A percentile compares a stretch with the other conserved stretches of the same genome.
Evolutionary conservation across 1,139 yeast species (phyloP).

Genomic region (Suhomyces kunorum): DNA sequence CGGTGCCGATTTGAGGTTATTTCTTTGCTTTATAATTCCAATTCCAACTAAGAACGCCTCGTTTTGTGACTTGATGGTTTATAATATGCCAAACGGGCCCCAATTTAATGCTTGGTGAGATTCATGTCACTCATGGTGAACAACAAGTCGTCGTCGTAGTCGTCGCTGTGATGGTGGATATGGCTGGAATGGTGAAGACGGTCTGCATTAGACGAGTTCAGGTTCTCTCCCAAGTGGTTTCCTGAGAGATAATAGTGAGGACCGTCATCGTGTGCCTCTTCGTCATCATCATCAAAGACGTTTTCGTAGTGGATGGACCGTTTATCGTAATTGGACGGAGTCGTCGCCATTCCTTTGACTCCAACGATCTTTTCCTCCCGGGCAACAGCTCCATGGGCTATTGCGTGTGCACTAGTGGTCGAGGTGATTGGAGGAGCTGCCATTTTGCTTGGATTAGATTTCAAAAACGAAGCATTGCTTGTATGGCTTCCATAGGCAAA

Average conservation of each 20-base stretch:
- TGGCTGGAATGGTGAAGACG: conserved; percentile 4
- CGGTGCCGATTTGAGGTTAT: too few relatives aligned
- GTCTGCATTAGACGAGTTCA: conserved; percentile 8
- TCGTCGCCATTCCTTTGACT: conserved; percentile 39
- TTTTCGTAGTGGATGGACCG: conserved; percentile 41
- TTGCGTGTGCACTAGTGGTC: conserved; percentile 26
- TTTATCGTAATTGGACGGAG: conserved; percentile 36
- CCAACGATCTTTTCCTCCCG: conserved; percentile 9
- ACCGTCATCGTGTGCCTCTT: conserved; percentile 26
- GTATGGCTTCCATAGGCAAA: conserved; percentile 15
- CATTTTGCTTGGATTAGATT: conserved; percentile 17
- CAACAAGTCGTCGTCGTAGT: conserved; percentile 77
- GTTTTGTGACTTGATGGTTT: too few relatives aligned
- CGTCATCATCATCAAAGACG: conserved; percentile 57
- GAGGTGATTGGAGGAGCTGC: conserved; percentile 26
- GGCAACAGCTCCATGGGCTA: conserved; percentile 14
- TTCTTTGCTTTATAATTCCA: too few relatives aligned
- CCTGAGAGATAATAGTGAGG: conserved; percentile 6
- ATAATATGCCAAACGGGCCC: too few relatives aligned
- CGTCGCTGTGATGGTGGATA: conserved; percentile 30
- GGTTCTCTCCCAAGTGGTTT: conserved; percentile 8
- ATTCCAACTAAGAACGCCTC: too few relatives aligned
- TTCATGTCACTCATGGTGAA: conserved; percentile 94
- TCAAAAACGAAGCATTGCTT: conserved; percentile 20
- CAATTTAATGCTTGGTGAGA: conserved; percentile 29